These are phyloP conservation scores for Termitomyces sp. DNA, from an alignment of 768 basidiomycete species.

Conservation along the genomic window DNA sequence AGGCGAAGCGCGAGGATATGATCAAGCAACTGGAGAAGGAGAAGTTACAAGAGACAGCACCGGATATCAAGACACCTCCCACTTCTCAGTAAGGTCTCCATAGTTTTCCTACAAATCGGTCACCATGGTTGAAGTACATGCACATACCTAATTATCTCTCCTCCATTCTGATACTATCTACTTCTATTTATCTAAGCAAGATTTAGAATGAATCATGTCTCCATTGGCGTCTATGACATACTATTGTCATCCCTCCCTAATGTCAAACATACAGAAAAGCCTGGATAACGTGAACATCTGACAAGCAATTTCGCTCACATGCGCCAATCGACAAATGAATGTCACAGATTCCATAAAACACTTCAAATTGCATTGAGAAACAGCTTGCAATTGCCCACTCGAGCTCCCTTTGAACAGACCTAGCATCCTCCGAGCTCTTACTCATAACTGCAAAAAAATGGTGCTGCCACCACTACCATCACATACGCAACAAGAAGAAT, in stretches of 20 bases:
- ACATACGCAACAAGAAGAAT: neutral
- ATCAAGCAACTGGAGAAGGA: constrained; percentile 24
- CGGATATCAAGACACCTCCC: constrained; percentile 6
- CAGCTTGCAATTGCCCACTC: neutral
- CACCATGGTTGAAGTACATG: neutral
- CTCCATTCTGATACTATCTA: neutral
- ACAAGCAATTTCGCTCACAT: neutral
- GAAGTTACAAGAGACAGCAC: constrained; percentile 8
- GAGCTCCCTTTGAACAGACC: neutral
- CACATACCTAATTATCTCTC: neutral
- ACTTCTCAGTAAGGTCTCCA: constrained; percentile 1
- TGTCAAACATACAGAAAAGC: neutral
- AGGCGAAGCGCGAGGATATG: constrained; percentile 37
- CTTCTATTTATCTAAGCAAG: neutral
- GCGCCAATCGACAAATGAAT: too few relatives aligned
- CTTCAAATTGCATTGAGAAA: neutral
- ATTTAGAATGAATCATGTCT: neutral
- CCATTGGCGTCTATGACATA: neutral
- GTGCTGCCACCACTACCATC: too few relatives aligned
- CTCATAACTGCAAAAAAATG: neutral
- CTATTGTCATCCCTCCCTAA: neutral
- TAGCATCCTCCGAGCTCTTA: neutral
- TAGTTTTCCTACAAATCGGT: neutral
- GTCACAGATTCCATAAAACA: too few relatives aligned
- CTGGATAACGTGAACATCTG: neutral